Percentiles rank a stretch among this genome's conserved stretches.
Conservation (phyloP, 2,329 filamentous ascomycete species). For the Aschersonia sp. region DNA sequence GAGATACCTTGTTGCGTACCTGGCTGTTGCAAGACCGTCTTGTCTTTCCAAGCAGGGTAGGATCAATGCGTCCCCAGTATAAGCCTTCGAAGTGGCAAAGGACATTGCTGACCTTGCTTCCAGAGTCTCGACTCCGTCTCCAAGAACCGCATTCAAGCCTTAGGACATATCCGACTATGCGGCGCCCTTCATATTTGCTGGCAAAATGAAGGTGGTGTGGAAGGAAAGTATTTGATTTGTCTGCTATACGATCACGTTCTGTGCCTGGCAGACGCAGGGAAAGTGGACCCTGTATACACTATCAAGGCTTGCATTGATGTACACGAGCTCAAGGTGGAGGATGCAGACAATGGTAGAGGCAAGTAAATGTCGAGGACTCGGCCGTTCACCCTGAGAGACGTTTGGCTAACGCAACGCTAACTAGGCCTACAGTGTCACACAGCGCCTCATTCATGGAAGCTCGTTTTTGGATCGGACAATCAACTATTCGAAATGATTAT, state of each 20-base stretch:
- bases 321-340: constrained; percentile 50
- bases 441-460: constrained; percentile 80
- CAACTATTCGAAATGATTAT: constrained; percentile 74
- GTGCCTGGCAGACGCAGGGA: constrained; percentile 55
- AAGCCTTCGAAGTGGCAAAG: background rate
- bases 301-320: constrained; percentile 63
- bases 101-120: constrained; percentile 1
- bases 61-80: constrained; percentile 7
- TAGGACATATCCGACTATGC: constrained; percentile 70
- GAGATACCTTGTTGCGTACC: constrained; percentile 61
- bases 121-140: constrained; percentile 36
- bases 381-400: too few species aligned
- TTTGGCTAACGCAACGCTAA: too few species aligned
- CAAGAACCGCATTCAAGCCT: constrained; percentile 56
- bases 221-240: constrained; percentile 73
- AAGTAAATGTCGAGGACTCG: constrained; percentile 9
- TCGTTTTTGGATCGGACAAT: constrained; percentile 66
- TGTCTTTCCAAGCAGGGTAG: constrained; percentile 57
- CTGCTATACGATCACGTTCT: constrained; percentile 72
- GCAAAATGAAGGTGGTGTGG: constrained; percentile 51
- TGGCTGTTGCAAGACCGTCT: constrained; percentile 76
- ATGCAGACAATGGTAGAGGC: constrained; percentile 64
- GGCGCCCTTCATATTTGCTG: constrained; percentile 75
- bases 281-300: constrained; percentile 52
- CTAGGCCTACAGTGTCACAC: constrained; percentile 76